Base-by-base conservation (phyloP, 2,329 filamentous ascomycete genomes). In the Elsinoe perseae region DNA sequence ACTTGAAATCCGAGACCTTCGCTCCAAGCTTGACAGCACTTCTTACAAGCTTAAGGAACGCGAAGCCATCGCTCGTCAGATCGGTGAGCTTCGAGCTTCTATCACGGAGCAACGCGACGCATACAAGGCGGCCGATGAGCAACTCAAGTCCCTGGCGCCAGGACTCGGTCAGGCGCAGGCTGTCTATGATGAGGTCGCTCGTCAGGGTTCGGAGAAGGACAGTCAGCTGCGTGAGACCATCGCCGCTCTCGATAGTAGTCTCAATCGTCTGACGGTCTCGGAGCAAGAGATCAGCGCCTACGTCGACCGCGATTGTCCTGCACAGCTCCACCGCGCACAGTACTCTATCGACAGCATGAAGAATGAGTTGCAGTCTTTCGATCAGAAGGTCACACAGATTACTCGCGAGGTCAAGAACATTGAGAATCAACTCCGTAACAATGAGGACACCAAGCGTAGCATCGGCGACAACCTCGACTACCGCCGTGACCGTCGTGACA, bases 381-480 rank as follows among this genome's bases (percentile, higher is more conserved):
- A 95, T 64, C 75, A 74, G 16, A 86, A 93, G 61, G 83, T 88
- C 65, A 73, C 73, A 10, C 75, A 82, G 44, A 74, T 93, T 54
- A 85, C 84, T 2, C 76, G 80, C 21, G 80, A 86, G 56, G 83
- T 88, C 59, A 93, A 95, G 70, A 84, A 84, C 63, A 79, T 95
- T 52, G 86, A 86, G 61, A 81, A 87, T 50, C 85, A 89, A 54
- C 80, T 91, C 53, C 82, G 84, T 63, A 89, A 90, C 65, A 87
- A 88, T 57, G 87, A 91, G 61, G 83, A 85, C 58, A 91, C 85
- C 56, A 92, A 90, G 72, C 86, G 88, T 64, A 90, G 88, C 61
- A 95, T 98, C 63, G 78, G 78, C 20, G 90, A 97, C 68, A 98
- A 98, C 64, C 75, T 97, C 53, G 84, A 84, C 60, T 95, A 90